phyloP scores from a whole-genome alignment of 2,329 filamentous ascomycete species.

The Pestalotiopsis sp. region DNA sequence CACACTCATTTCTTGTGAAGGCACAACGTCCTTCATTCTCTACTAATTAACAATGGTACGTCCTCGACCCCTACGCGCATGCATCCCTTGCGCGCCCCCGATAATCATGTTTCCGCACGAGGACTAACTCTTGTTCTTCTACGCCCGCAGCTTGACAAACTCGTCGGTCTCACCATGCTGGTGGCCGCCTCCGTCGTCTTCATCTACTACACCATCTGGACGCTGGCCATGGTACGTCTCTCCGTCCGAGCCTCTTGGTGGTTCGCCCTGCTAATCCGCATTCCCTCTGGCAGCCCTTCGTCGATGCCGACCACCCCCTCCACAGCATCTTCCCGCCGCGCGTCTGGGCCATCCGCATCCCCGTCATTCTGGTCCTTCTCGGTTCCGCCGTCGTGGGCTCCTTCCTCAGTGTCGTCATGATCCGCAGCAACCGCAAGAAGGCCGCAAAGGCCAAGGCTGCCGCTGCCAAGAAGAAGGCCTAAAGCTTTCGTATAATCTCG shows the following conservation, averaged over 20 bases:
- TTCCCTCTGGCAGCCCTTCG: constrained; percentile 74
- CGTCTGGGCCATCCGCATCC: constrained; percentile 98
- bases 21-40: neutral
- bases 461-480: constrained; percentile 80
- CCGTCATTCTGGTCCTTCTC: constrained; percentile 92
- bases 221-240: constrained; percentile 82
- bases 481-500: constrained; percentile 29
- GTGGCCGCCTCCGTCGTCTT: constrained; percentile 67
- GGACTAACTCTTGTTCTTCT: neutral
- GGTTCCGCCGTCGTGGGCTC: constrained; percentile 93
- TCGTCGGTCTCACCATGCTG: constrained; percentile 69
- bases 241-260: constrained; percentile 10
- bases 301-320: constrained; percentile 90
- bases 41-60: constrained; percentile 32
- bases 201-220: constrained; percentile 96
- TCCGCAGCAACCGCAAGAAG: constrained; percentile 97
- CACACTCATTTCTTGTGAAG: constrained; percentile 15
- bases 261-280: constrained; percentile 6
- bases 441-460: constrained; percentile 88
- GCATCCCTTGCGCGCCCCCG: neutral
- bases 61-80: neutral
- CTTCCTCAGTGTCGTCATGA: constrained; percentile 97
- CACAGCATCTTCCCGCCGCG: constrained; percentile 95
- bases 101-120: neutral
- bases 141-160: constrained; percentile 90